A percentile compares a stretch with the other conserved stretches of the same genome.
phyloP scores from a whole-genome alignment of 371 early-diverging fungal genomes.

The Actinomucor elegans region DNA sequence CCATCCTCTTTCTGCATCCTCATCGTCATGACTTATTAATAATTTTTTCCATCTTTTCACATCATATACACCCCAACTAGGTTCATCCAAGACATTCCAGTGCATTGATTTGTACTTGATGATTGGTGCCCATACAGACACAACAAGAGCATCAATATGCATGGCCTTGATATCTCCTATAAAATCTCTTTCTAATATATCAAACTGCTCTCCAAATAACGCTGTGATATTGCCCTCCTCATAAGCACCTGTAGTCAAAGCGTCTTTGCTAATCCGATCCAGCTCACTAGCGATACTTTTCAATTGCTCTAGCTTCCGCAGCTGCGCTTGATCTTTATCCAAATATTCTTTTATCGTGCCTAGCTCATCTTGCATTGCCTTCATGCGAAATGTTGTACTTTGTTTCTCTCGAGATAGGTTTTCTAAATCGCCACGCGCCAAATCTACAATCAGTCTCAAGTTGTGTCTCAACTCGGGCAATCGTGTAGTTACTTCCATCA shows the following conservation, averaged over 20 bases:
- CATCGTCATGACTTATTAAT: slow-evolving; percentile 38
- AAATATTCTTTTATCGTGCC: slow-evolving; percentile 39
- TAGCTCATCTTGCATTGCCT: slow-evolving; percentile 42
- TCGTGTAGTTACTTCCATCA: slow-evolving; percentile 51
- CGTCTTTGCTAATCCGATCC: slow-evolving; percentile 41
- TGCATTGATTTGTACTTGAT: slow-evolving; percentile 49
- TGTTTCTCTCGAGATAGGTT: slow-evolving; percentile 62
- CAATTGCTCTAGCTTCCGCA: slow-evolving; percentile 42
- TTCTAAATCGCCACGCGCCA: slow-evolving; percentile 69
- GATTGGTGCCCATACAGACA: slow-evolving; percentile 64
- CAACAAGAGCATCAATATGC: slow-evolving; percentile 67
- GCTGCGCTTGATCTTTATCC: slow-evolving; percentile 35
- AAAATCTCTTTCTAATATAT: slow-evolving; percentile 48
- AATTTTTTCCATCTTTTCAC: slow-evolving; percentile 58
- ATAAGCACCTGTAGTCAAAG: slow-evolving; percentile 40
- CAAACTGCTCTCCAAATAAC: slow-evolving; percentile 58
- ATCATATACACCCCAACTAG: slow-evolving; percentile 51
- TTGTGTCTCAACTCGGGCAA: slow-evolving; percentile 83
- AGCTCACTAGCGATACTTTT: slow-evolving; percentile 53
- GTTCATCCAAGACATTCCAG: slow-evolving; percentile 74
- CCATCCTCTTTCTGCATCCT: slow-evolving; percentile 17
- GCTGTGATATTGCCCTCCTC: slow-evolving; percentile 46
- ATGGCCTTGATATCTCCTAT: slow-evolving; percentile 52
- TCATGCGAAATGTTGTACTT: slow-evolving; percentile 37
- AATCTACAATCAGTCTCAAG: slow-evolving; percentile 67